A percentile compares a stretch with the other conserved stretches of the same genome.
Evolutionary conservation across 2,329 filamentous ascomycete genomes (phyloP).

Genomic region (Fusarium agapanthi): DNA sequence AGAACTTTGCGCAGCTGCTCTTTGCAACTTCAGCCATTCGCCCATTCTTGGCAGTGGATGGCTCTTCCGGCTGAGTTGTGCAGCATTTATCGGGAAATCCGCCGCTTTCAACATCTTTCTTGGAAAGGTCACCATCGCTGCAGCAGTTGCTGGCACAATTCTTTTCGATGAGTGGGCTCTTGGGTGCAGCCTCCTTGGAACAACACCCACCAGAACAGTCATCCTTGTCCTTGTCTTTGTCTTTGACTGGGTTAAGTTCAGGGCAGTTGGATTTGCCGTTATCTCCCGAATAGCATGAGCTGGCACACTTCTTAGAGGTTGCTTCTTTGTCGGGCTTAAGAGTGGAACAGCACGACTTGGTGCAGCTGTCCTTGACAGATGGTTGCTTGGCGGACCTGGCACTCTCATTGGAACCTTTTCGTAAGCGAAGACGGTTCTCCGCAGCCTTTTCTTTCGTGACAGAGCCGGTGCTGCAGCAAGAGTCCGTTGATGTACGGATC

Average conservation of each 20-base stretch:
- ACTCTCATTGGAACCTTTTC: slow-evolving; percentile 23
- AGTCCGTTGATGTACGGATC: slow-evolving; percentile 38
- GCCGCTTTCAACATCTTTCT: not conserved
- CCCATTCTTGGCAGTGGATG: not conserved
- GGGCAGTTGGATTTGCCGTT: not conserved
- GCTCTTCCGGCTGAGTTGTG: not conserved
- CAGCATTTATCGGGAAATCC: not conserved
- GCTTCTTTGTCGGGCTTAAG: not conserved
- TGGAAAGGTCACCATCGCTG: not conserved
- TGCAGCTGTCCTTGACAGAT: slow-evolving; percentile 6
- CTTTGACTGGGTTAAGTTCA: not conserved
- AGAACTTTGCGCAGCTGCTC: not conserved
- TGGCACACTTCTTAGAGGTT: not conserved
- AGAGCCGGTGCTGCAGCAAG: slow-evolving; percentile 36
- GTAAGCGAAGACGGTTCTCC: slow-evolving; percentile 13
- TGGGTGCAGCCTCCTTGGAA: not conserved
- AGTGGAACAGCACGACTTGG: slow-evolving; percentile 24
- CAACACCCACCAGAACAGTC: slow-evolving; percentile 13
- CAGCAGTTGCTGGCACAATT: not conserved
- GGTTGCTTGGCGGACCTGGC: not conserved
- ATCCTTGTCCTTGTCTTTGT: not conserved
- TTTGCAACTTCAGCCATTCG: not conserved
- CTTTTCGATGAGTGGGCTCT: not conserved
- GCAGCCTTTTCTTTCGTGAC: slow-evolving; percentile 13
- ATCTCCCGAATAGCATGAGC: not conserved